Evolutionary conservation across 2,329 filamentous ascomycete species (phyloP), one percentile per base, ranked within the genome.

Genomic region (Alternaria gaisen): DNA sequence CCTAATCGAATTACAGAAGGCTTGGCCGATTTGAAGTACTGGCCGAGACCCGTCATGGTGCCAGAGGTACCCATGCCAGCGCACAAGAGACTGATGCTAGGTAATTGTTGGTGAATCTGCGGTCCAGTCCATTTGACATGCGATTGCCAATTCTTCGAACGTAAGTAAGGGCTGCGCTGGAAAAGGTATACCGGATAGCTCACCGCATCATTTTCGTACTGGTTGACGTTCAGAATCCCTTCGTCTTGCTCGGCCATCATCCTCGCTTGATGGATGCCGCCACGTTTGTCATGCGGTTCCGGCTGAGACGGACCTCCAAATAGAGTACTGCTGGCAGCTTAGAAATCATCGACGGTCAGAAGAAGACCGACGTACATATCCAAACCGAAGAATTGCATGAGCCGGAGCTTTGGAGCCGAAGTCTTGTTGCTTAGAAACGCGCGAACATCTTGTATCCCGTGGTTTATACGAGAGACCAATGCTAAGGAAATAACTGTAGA

Each of bases 101-200:
- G 86, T 0, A 88, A 69, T 54, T 88, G 86, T 55, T 77, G 81
- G 47, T 83, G 77, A 16, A 88, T 86, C 63, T 88, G 86, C 0
- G 86, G 84, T 0, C 86, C 86, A 0, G 86, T 88, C 86, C 86
- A 88, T 22, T 81, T 82, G 11, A 85, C 73, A 63, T 88, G 86
- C 2, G 86, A 77, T 67, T 81, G 79, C 83, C 83, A 86, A 58
- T 86, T 85, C 82, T 69, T 7, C 2, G 22, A n/a, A 51, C 12
- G 6, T 56, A 14, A 60, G 57, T 18, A 12, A 26, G 1, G 12
- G 2, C 1, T 14, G 3, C 3, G 6, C 2, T 24, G 20, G n/a
- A 4, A 18, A 41, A 10, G 1, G 4, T 30, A 40, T 5, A 5
- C 11, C 10, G n/a, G 16, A 10, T 46, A 28, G 38, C 64, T 42